Base-by-base conservation (phyloP, 768 basidiomycete genomes). In the Trametes cinnabarina region DNA sequence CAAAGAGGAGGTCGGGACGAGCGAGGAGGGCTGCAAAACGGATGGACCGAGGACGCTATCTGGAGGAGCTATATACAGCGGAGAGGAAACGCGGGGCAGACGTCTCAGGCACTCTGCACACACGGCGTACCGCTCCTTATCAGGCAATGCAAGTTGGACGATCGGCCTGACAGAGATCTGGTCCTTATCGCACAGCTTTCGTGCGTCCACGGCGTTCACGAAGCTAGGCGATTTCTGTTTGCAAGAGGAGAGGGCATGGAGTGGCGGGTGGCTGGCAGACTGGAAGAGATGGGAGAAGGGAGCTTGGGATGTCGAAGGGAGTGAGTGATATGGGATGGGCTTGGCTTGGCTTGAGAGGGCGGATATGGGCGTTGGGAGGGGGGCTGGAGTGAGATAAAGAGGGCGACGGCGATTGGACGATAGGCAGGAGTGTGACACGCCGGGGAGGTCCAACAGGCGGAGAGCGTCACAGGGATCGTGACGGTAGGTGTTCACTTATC, bases 151-250 rank as follows among this genome's bases (percentile, higher is more conserved):
- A 57, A 50, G 55, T 57, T 55, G 44, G 46, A 12, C 28, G 55
- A 57, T 50, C 55, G 55, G 55, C 39, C 48, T 17, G 40, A 25
- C 40, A 22, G 14, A n/a, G 47, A 49, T 49, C 47, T 25, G 20
- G 17, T 44, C 30, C 55, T 57, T 57, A 57, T 57, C 55, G 55
- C 55, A 57, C 55, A 42, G 55, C 55, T 50, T 57, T 39, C 48
- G 12, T 32, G 30, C 30, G 7, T 47, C 48, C 9, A 46, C 53
- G 41, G 23, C 53, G 20, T 34, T 39, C 51, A 51, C 14, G 20
- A n/a, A n/a, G n/a, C n/a, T n/a, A n/a, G n/a, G n/a, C 41, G 22
- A 26, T 32, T 30, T n/a, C 32, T n/a, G 30, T 25, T 41, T 14
- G 10, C 11, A 5, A 37, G 1, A n/a, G 15, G 32, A 4, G 1